Percentiles rank a stretch among this genome's conserved stretches.
Conservation (phyloP, 2,329 filamentous ascomycete species). For the Talaromyces verruculosus region DNA sequence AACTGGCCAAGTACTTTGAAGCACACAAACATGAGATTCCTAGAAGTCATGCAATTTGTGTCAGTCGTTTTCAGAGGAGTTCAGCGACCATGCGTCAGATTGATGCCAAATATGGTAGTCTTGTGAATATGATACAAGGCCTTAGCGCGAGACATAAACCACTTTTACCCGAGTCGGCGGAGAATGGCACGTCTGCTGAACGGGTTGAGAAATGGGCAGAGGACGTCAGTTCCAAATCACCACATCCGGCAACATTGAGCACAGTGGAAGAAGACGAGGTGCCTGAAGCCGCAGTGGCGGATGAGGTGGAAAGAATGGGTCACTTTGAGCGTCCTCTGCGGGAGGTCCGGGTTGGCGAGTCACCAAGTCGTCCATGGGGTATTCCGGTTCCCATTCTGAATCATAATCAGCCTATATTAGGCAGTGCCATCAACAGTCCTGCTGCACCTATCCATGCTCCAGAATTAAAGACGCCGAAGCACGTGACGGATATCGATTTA, state of each 20-base stretch:
- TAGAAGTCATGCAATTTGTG: conserved; percentile 87
- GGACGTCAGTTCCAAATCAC: conserved; percentile 62
- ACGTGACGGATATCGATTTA: conserved; percentile 19
- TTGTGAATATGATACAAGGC: conserved; percentile 92
- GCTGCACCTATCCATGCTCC: conserved; percentile 25
- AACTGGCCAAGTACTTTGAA: conserved; percentile 90
- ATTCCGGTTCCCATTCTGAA: conserved; percentile 72
- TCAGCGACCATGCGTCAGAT: conserved; percentile 83
- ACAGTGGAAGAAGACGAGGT: conserved; percentile 40
- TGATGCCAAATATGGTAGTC: conserved; percentile 81
- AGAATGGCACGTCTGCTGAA: conserved; percentile 56
- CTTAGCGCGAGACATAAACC: conserved; percentile 84
- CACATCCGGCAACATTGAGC: conserved; percentile 39
- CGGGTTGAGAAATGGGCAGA: conserved; percentile 86
- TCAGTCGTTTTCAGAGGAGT: conserved; percentile 76
- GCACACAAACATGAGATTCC: conserved; percentile 94
- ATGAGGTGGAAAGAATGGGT: conserved; percentile 61
- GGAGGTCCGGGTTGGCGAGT: conserved; percentile 90
- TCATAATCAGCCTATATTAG: conserved; percentile 29
- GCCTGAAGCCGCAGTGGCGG: conserved; percentile 19
- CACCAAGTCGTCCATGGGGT: conserved; percentile 88
- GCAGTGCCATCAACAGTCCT: conserved; percentile 30
- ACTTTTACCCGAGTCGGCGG: conserved; percentile 64
- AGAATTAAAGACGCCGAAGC: conserved; percentile 23
- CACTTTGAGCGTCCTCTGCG: conserved; percentile 83